These are phyloP conservation scores for Apiospora hydei DNA, from an alignment of 2,329 filamentous ascomycete genomes.

Conservation along the genomic window DNA sequence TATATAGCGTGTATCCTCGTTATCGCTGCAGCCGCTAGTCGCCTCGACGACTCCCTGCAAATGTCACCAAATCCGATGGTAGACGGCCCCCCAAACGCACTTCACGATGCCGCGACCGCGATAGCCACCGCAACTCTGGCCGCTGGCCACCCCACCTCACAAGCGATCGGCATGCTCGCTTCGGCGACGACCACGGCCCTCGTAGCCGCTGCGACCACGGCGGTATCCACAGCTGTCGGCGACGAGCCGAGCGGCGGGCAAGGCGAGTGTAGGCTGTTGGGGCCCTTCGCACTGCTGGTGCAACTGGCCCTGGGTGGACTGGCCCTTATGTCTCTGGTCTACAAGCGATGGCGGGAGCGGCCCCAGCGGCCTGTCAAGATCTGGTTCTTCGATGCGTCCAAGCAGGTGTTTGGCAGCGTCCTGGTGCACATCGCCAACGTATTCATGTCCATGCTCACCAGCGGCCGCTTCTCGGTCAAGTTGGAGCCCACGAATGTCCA, in stretches of 20 bases:
- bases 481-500: constrained; percentile 54
- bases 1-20: not conserved
- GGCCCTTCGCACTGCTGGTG: constrained; percentile 88
- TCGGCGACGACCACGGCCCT: constrained; percentile 35
- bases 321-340: constrained; percentile 86
- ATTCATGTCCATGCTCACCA: constrained; percentile 95
- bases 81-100: constrained; percentile 27
- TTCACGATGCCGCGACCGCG: not conserved
- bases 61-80: constrained; percentile 32
- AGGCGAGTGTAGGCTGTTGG: constrained; percentile 86
- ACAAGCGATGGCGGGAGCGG: constrained; percentile 90
- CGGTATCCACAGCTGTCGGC: constrained; percentile 34
- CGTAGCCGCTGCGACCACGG: constrained; percentile 15
- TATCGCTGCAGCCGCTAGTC: not conserved
- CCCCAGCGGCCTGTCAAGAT: constrained; percentile 93
- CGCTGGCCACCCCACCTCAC: constrained; percentile 18
- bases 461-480: constrained; percentile 78
- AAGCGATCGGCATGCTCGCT: constrained; percentile 24
- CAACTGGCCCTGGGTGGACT: constrained; percentile 86
- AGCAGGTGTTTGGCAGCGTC: constrained; percentile 94
- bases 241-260: constrained; percentile 54
- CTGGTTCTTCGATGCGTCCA: constrained; percentile 97
- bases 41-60: constrained; percentile 10
- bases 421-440: constrained; percentile 93
- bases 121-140: constrained; percentile 13